A percentile compares a stretch with the other conserved stretches of the same genome.
Evolutionary conservation across 1,284 basidiomycete species (phyloP).

Genomic region (Ustilago sp.): DNA sequence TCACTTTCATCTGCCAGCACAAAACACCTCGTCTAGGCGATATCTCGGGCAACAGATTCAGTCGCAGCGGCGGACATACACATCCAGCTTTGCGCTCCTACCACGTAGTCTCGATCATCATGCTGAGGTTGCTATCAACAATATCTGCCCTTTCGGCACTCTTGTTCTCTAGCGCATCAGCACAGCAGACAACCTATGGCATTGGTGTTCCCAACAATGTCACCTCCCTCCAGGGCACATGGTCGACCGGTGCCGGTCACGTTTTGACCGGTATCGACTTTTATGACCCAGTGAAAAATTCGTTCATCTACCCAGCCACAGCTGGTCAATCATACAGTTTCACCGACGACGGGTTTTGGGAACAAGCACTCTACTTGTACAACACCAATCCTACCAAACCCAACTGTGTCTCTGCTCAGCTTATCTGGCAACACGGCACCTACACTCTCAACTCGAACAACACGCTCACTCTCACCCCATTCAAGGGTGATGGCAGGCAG

Average conservation of each 20-base stretch:
- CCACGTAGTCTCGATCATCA: not conserved
- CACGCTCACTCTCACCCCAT: slow-evolving; percentile 56
- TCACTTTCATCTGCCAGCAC: not conserved
- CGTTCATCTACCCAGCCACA: slow-evolving; percentile 59
- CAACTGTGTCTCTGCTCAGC: slow-evolving; percentile 64
- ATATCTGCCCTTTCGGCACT: slow-evolving; percentile 28
- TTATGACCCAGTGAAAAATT: slow-evolving; percentile 63
- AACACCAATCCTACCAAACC: slow-evolving; percentile 57
- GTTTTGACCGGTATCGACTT: slow-evolving; percentile 64
- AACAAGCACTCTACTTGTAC: slow-evolving; percentile 62
- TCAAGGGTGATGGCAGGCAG: slow-evolving; percentile 58
- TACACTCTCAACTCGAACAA: slow-evolving; percentile 54
- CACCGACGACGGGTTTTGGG: slow-evolving; percentile 64
- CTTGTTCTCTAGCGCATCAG: slow-evolving; percentile 14
- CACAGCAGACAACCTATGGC: slow-evolving; percentile 41
- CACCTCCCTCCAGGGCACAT: slow-evolving; percentile 59
- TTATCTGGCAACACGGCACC: slow-evolving; percentile 68
- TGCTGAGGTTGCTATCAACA: slow-evolving; percentile 31
- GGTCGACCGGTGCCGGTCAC: slow-evolving; percentile 59
- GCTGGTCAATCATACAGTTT: slow-evolving; percentile 66
- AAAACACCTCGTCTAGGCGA: not conserved
- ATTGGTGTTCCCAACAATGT: slow-evolving; percentile 47
- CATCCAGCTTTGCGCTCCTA: not conserved
- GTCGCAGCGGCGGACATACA: too few species aligned
- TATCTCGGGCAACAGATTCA: too few species aligned